Evolutionary conservation across 2,329 filamentous ascomycete species (phyloP).

Genomic region (Trichophyton verrucosum): DNA sequence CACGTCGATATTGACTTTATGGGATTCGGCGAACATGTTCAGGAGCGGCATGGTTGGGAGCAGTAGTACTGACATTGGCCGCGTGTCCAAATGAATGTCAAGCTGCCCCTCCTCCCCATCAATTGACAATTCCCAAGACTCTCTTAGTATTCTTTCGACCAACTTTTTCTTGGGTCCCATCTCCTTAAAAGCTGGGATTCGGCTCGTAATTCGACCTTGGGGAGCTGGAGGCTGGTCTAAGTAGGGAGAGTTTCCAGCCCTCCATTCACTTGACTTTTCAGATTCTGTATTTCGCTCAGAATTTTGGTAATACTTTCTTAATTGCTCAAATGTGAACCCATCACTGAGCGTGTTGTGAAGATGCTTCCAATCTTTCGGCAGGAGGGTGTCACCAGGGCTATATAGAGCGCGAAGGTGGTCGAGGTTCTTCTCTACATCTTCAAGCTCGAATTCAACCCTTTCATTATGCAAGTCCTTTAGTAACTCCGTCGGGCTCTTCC

Average conservation of each 20-base stretch:
- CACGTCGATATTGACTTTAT: constrained; percentile 27
- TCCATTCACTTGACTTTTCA: constrained; percentile 17
- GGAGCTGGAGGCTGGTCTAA: constrained; percentile 15
- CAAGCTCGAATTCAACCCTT: constrained; percentile 2
- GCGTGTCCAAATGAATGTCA: constrained; percentile 22
- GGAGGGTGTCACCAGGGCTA: constrained; percentile 19
- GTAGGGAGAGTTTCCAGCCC: constrained; percentile 22
- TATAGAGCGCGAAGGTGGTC: constrained; percentile 19
- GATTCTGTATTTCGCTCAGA: background rate
- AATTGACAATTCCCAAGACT: constrained; percentile 28
- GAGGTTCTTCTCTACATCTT: constrained; percentile 18
- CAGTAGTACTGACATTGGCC: constrained; percentile 22
- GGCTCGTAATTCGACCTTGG: constrained; percentile 13
- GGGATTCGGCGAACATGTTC: constrained; percentile 24
- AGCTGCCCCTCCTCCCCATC: constrained; percentile 26
- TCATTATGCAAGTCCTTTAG: constrained; percentile 11
- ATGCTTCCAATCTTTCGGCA: constrained; percentile 19
- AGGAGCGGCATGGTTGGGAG: constrained; percentile 26
- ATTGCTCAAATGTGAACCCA: constrained; percentile 26
- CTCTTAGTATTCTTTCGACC: constrained; percentile 27
- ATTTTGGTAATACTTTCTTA: constrained; percentile 19
- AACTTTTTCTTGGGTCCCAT: constrained; percentile 23
- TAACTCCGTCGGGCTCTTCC: constrained; percentile 9
- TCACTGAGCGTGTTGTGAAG: constrained; percentile 20
- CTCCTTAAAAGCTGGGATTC: constrained; percentile 15